phyloP scores from a whole-genome alignment of 495 filamentous ascomycete species.

The Lindgomyces ingoldianus region DNA sequence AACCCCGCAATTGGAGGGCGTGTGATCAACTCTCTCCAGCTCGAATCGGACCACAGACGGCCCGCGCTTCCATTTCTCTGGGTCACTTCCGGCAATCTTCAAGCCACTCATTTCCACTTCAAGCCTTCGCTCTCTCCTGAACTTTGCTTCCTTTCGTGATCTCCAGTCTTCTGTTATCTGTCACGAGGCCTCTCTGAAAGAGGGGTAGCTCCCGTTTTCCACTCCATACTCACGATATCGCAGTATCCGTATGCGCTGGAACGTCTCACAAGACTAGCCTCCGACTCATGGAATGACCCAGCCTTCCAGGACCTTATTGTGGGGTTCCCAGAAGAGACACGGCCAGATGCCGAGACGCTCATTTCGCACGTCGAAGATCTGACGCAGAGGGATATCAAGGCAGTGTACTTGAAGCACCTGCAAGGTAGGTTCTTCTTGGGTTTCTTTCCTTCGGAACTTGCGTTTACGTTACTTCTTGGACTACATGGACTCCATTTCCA shows the following conservation, averaged over 20 bases:
- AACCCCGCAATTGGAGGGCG: conserved; percentile 28
- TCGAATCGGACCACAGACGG: conserved; percentile 18
- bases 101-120: conserved; percentile 35
- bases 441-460: conserved; percentile 7
- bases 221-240: conserved; percentile 56
- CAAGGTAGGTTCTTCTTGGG: conserved; percentile 48
- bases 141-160: neutral
- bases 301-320: conserved; percentile 59
- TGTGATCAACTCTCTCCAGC: conserved; percentile 25
- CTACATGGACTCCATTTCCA: neutral
- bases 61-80: conserved; percentile 27
- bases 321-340: conserved; percentile 63
- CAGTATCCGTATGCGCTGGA: conserved; percentile 72
- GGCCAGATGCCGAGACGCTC: conserved; percentile 53
- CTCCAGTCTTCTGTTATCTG: conserved; percentile 3
- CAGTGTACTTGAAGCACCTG: conserved; percentile 67
- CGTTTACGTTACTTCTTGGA: neutral
- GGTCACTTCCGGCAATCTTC: neutral
- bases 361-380: conserved; percentile 63
- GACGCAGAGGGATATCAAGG: conserved; percentile 65
- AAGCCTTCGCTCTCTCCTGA: conserved; percentile 11
- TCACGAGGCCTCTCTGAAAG: conserved; percentile 12
- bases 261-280: conserved; percentile 58
- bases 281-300: conserved; percentile 60
- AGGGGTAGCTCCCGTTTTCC: conserved; percentile 7